Conservation (phyloP, 768 basidiomycete species). For the Terana coerulea region DNA sequence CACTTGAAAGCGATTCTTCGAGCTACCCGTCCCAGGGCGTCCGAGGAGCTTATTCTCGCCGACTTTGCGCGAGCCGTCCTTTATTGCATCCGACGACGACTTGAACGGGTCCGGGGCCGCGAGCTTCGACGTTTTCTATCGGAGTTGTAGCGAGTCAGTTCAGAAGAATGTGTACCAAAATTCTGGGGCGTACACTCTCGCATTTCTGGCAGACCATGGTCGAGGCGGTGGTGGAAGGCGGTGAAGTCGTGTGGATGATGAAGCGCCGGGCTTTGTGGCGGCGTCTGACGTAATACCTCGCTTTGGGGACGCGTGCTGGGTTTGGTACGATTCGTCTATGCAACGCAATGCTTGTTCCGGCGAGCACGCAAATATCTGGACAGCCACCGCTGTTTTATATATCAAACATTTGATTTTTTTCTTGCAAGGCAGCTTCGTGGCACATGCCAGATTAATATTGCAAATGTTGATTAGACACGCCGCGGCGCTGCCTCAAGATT, state of each 20-base stretch:
- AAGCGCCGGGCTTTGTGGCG: constrained; percentile 1
- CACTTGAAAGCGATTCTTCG: constrained; percentile 77
- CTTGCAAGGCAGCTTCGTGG: not conserved
- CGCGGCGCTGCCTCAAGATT: too few species aligned
- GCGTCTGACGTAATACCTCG: constrained; percentile 11
- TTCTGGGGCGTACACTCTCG: constrained; percentile 50
- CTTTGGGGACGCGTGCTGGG: too few species aligned
- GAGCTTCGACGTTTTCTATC: constrained; percentile 84
- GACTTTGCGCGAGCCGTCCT: constrained; percentile 75
- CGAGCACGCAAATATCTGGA: too few species aligned
- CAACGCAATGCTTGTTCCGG: too few species aligned
- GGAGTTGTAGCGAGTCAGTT: not conserved
- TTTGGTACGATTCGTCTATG: too few species aligned
- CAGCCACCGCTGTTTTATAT: not conserved
- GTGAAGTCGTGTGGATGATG: not conserved
- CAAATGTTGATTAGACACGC: too few species aligned
- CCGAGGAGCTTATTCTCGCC: constrained; percentile 76
- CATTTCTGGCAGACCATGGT: constrained; percentile 88
- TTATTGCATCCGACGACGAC: constrained; percentile 68
- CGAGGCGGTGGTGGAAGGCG: constrained; percentile 1
- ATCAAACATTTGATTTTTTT: not conserved
- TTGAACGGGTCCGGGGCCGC: constrained; percentile 88
- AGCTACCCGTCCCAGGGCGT: constrained; percentile 56
- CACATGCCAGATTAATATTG: too few species aligned
- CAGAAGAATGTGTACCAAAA: constrained; percentile 7